Evolutionary conservation across 1,284 basidiomycete species (phyloP).

Genomic region (Cryptococcus hybrid): DNA sequence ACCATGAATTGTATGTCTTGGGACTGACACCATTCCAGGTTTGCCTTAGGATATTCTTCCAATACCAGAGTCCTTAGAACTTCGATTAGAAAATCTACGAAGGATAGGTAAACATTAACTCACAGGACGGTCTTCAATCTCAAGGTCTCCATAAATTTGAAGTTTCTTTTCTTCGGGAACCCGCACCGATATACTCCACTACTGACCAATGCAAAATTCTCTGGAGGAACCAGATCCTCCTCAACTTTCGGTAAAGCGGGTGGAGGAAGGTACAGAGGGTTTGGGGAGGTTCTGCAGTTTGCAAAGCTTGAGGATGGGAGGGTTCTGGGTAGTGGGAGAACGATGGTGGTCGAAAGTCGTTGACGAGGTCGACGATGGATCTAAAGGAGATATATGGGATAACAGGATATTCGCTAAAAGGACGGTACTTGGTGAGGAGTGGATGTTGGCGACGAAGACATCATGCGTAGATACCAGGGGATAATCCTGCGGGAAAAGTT

Average conservation of each 20-base stretch:
- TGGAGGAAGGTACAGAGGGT: constrained; percentile 45
- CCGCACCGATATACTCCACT: constrained; percentile 54
- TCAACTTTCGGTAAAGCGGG: constrained; percentile 39
- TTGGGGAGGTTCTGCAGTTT: constrained; percentile 14
- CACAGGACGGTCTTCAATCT: constrained; percentile 57
- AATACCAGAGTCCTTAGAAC: constrained; percentile 50
- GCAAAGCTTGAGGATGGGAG: neutral
- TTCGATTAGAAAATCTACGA: neutral
- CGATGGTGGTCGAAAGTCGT: neutral
- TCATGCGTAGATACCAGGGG: too few species aligned
- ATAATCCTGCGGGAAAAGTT: too few species aligned
- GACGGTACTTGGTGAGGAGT: constrained; percentile 4
- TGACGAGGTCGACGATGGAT: neutral
- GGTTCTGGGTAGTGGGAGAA: neutral
- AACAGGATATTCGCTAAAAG: constrained; percentile 11
- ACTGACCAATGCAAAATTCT: constrained; percentile 48
- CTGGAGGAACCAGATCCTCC: constrained; percentile 47
- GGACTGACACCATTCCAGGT: constrained; percentile 51
- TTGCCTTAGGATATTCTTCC: constrained; percentile 57
- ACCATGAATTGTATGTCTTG: constrained; percentile 49
- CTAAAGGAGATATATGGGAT: neutral
- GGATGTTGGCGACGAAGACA: neutral
- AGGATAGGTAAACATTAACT: constrained; percentile 11
- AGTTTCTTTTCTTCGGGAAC: constrained; percentile 57
- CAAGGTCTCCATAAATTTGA: constrained; percentile 55